A percentile compares a stretch with the other conserved stretches of the same genome.
phyloP scores from a whole-genome alignment of 768 basidiomycete genomes.

The Suillus sp. region DNA sequence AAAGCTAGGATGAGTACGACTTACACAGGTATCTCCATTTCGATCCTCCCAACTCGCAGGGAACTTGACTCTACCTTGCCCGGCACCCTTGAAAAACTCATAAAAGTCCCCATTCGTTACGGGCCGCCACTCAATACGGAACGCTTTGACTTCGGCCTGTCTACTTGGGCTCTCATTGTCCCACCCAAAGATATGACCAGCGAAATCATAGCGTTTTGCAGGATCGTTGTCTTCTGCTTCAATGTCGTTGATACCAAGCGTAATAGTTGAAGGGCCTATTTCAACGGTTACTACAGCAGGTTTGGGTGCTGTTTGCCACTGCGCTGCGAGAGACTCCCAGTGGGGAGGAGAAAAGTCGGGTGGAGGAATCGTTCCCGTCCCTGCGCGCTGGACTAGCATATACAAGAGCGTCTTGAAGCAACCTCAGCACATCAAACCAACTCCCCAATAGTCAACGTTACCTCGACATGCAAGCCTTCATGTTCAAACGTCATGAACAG shows the following conservation, averaged over 20 bases:
- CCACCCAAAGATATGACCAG: constrained; percentile 84
- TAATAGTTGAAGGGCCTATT: constrained; percentile 59
- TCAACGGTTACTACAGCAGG: constrained; percentile 48
- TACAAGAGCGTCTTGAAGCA: constrained; percentile 75
- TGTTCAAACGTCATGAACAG: constrained; percentile 93
- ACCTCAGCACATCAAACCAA: constrained; percentile 10
- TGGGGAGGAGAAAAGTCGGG: constrained; percentile 70
- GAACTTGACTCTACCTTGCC: constrained; percentile 47
- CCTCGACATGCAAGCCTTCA: constrained; percentile 86
- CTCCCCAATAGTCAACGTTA: constrained; percentile 22
- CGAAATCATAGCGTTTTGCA: constrained; percentile 39
- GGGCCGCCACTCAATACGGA: constrained; percentile 83
- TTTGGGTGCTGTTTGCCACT: constrained; percentile 48
- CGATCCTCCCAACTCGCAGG: constrained; percentile 77
- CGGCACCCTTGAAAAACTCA: constrained; percentile 53
- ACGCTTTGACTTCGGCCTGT: constrained; percentile 58
- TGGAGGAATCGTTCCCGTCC: constrained; percentile 78
- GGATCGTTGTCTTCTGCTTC: constrained; percentile 64
- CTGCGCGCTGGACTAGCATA: constrained; percentile 87
- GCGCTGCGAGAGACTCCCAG: constrained; percentile 57
- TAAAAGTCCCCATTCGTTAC: constrained; percentile 89
- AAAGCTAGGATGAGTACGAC: constrained; percentile 17
- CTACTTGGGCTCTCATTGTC: constrained; percentile 87
- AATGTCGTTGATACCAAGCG: constrained; percentile 80
- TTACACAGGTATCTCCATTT: constrained; percentile 51